phyloP scores from a whole-genome alignment of 352 stramenopile genomes.

The Globisporangium uncinulatum region DNA sequence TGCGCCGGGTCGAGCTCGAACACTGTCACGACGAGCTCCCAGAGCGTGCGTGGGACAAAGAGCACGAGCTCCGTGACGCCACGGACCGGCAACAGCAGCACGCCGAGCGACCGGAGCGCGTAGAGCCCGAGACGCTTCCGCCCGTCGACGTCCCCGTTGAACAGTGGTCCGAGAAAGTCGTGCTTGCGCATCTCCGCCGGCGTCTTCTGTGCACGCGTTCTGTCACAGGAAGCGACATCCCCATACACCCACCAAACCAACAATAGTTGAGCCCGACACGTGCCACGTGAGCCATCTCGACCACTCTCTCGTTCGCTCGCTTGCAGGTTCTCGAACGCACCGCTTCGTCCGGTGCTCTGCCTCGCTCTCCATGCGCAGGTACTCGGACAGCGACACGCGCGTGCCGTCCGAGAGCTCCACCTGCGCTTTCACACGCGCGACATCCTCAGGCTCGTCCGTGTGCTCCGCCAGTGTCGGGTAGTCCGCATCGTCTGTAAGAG shows the following conservation, averaged over 20 bases:
- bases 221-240: neutral
- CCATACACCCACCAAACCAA: neutral
- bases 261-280: neutral
- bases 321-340: neutral
- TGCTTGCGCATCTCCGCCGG: slow-evolving; percentile 49
- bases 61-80: slow-evolving; percentile 40
- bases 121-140: slow-evolving; percentile 56
- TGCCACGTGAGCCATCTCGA: too few species aligned
- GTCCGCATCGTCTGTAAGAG: slow-evolving; percentile 8
- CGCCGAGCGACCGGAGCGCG: slow-evolving; percentile 42
- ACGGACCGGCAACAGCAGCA: slow-evolving; percentile 51
- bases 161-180: slow-evolving; percentile 59
- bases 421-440: slow-evolving; percentile 29
- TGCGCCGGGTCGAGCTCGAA: slow-evolving; percentile 30
- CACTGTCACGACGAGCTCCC: slow-evolving; percentile 30
- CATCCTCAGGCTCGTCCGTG: slow-evolving; percentile 28
- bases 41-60: slow-evolving; percentile 43
- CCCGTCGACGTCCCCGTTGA: slow-evolving; percentile 44
- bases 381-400: slow-evolving; percentile 47
- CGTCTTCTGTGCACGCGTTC: slow-evolving; percentile 24
- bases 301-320: too few species aligned
- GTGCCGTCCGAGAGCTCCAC: slow-evolving; percentile 61
- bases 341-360: neutral
- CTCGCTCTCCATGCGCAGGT: slow-evolving; percentile 45
- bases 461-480: too few species aligned